Evolutionary conservation across 192 early-diverging fungal species (phyloP).

Genomic region (Gonapodya prolifera): DNA sequence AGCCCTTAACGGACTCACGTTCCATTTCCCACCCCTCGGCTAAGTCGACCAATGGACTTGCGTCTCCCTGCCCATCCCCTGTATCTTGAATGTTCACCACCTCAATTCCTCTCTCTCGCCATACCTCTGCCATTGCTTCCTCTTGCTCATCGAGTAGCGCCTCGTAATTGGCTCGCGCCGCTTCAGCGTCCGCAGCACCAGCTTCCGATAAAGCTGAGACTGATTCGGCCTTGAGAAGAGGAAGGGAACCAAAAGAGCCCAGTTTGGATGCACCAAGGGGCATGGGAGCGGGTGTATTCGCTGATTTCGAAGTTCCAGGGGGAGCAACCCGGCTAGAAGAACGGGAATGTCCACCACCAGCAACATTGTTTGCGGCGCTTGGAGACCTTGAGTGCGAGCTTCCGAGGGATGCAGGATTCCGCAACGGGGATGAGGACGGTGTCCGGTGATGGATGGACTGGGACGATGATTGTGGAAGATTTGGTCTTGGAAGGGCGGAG

Average conservation of each 20-base stretch:
- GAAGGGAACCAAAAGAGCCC: not conserved
- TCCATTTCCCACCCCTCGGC: not conserved
- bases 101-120: not conserved
- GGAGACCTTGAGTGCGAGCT: not conserved
- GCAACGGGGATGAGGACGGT: not conserved
- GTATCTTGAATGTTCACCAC: not conserved
- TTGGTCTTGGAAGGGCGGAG: not conserved
- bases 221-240: not conserved
- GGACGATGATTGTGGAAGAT: not conserved
- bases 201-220: not conserved
- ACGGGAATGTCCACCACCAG: too few relatives aligned
- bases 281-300: not conserved
- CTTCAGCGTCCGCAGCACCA: not conserved
- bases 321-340: not conserved
- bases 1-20: not conserved
- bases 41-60: not conserved
- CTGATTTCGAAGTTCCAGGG: not conserved
- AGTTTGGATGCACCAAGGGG: not conserved
- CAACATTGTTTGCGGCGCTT: not conserved
- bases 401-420: not conserved
- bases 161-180: not conserved
- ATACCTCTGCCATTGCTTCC: not conserved
- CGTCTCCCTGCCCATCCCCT: not conserved
- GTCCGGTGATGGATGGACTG: not conserved
- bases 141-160: not conserved